Percentiles rank a stretch among this genome's conserved stretches.
Evolutionary conservation across 257 asterid genomes (phyloP).

Genomic region (Solanum chilense): DNA sequence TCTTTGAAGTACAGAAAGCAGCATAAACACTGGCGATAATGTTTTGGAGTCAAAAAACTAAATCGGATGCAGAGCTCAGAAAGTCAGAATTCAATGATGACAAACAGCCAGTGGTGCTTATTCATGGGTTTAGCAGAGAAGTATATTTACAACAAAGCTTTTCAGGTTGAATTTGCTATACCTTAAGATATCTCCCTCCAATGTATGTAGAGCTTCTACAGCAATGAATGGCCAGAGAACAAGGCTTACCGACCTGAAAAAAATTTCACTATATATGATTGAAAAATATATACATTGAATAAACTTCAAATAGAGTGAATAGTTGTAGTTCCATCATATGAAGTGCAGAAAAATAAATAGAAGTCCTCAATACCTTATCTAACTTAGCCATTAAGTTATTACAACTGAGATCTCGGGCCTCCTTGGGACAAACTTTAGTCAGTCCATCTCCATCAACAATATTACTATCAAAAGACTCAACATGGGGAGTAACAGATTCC

Average conservation of each 20-base stretch:
- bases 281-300: neutral
- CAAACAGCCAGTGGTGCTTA: neutral
- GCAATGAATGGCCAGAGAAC: constrained; percentile 43
- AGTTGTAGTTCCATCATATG: neutral
- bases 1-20: neutral
- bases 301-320: neutral
- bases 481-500: neutral
- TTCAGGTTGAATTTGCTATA: constrained; percentile 8
- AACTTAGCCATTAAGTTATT: constrained; percentile 22
- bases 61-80: neutral
- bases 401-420: constrained; percentile 17
- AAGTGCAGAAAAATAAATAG: neutral
- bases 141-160: neutral
- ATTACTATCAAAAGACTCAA: constrained; percentile 9
- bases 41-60: neutral
- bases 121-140: neutral
- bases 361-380: constrained; percentile 35
- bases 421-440: constrained; percentile 7
- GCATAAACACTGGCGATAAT: neutral
- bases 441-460: constrained; percentile 21
- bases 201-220: constrained; percentile 57
- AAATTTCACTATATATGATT: neutral
- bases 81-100: neutral
- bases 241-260: constrained; percentile 43
- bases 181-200: constrained; percentile 99